A percentile compares a stretch with the other conserved stretches of the same genome.
These are phyloP conservation scores for Aspergillus thermomutatus DNA, from an alignment of 2,329 filamentous ascomycete genomes.

Conservation along the genomic window DNA sequence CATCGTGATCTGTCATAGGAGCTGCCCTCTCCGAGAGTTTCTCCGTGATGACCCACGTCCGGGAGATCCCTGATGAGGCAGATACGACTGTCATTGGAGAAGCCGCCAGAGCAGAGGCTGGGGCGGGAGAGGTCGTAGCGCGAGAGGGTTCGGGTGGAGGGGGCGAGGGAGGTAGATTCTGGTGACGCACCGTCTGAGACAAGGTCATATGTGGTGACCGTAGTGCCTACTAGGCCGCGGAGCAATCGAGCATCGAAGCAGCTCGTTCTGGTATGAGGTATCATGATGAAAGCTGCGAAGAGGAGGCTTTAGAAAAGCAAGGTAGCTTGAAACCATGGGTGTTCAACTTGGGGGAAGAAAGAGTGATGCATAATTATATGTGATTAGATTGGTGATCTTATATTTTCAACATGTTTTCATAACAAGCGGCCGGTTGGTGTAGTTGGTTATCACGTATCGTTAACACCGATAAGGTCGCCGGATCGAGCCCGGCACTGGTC, in stretches of 20 bases:
- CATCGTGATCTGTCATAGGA: conserved; percentile 6
- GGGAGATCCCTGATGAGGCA: no score
- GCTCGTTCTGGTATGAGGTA: conserved; percentile 4
- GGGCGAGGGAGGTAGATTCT: conserved; percentile 6
- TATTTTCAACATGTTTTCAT: no score
- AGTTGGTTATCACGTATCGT: conserved; percentile 33
- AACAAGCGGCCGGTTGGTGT: conserved; percentile 28
- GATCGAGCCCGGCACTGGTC: conserved; percentile 16
- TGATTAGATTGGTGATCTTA: no score
- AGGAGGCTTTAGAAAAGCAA: background rate
- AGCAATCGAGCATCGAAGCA: conserved; percentile 11
- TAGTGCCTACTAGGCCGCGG: conserved; percentile 14
- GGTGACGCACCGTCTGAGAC: conserved; percentile 4
- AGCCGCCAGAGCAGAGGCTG: no score
- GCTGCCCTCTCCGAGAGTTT: conserved; percentile 9
- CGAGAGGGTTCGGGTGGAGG: no score
- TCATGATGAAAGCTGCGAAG: conserved; percentile 2
- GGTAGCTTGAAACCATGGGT: conserved; percentile 1
- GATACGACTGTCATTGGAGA: no score
- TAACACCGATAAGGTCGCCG: conserved; percentile 29
- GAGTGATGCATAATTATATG: background rate
- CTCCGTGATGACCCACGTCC: conserved; percentile 10
- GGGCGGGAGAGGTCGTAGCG: no score
- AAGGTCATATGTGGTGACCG: conserved; percentile 10
- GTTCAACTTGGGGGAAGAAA: background rate